phyloP scores from a whole-genome alignment of 768 basidiomycete species.

The Podaxis pistillaris region DNA sequence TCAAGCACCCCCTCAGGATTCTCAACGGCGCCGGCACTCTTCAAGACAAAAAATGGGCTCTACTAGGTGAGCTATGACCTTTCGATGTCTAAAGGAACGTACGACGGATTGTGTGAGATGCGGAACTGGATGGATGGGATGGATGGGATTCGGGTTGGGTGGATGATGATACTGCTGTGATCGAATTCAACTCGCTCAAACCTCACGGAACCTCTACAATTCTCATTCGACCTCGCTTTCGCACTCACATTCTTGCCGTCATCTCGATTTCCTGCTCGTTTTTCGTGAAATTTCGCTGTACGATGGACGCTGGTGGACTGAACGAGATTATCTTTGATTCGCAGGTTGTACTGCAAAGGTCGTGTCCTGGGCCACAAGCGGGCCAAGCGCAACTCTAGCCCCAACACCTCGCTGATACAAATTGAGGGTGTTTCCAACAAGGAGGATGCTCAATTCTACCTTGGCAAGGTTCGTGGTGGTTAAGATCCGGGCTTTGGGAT shows the following conservation, averaged over 20 bases:
- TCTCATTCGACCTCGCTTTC: background rate
- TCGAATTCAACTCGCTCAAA: background rate
- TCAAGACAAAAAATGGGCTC: conserved; percentile 71
- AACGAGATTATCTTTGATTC: conserved; percentile 17
- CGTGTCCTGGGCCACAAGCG: conserved; percentile 98
- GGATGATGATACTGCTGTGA: conserved; percentile 25
- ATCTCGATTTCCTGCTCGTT: background rate
- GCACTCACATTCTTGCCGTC: background rate
- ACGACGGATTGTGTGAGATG: conserved; percentile 17
- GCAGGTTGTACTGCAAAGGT: conserved; percentile 93
- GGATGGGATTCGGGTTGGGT: conserved; percentile 21
- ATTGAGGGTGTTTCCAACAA: conserved; percentile 94
- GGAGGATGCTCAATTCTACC: conserved; percentile 96
- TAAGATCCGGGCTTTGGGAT: background rate
- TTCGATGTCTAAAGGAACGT: conserved; percentile 20
- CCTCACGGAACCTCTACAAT: conserved; percentile 8
- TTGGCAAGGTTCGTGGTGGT: conserved; percentile 80
- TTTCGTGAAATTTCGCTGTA: background rate
- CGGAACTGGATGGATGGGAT: conserved; percentile 46
- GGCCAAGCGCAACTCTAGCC: conserved; percentile 93
- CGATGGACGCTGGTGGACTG: conserved; percentile 16
- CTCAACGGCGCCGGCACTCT: conserved; percentile 44
- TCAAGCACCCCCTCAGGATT: conserved; percentile 36
- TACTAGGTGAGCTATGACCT: conserved; percentile 61
- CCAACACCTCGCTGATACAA: conserved; percentile 95